Conservation (phyloP, 192 early-diverging fungal genomes). For the Backusella tuberculispora region DNA sequence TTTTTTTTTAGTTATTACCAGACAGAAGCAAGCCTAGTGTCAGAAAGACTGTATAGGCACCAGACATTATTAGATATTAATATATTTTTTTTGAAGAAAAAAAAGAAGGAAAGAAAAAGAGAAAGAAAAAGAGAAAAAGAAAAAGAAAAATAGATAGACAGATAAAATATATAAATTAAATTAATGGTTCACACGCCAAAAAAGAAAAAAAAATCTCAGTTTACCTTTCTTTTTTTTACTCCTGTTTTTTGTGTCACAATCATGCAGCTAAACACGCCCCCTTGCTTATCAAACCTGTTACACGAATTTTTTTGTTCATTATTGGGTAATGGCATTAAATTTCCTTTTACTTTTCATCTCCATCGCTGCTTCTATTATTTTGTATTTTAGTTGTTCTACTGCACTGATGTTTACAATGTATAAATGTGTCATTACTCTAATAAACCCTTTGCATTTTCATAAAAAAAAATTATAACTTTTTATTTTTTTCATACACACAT, state of each 20-base stretch:
- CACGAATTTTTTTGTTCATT: background rate
- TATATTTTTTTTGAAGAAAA: slow-evolving; percentile 6
- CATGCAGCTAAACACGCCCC: background rate
- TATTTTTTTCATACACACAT: background rate
- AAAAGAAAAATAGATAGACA: background rate
- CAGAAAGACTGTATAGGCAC: slow-evolving; percentile 16
- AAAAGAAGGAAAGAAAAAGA: background rate
- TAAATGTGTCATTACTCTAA: background rate
- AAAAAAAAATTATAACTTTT: background rate
- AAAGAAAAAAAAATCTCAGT: background rate
- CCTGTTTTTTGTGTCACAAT: background rate
- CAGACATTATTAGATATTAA: slow-evolving; percentile 20
- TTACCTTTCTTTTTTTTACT: background rate
- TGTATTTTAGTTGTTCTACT: background rate
- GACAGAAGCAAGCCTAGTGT: slow-evolving; percentile 22
- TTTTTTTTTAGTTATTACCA: background rate
- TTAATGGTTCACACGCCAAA: slow-evolving; percentile 11
- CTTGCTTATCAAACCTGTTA: background rate
- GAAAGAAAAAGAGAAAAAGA: background rate
- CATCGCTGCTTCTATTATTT: background rate
- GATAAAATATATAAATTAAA: background rate
- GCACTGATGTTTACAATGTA: background rate
- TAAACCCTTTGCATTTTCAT: background rate
- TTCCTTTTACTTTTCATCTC: slow-evolving; percentile 3
- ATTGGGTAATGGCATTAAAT: background rate